phyloP scores from a whole-genome alignment of 345 rosid species.

The Citrus unshiu region DNA sequence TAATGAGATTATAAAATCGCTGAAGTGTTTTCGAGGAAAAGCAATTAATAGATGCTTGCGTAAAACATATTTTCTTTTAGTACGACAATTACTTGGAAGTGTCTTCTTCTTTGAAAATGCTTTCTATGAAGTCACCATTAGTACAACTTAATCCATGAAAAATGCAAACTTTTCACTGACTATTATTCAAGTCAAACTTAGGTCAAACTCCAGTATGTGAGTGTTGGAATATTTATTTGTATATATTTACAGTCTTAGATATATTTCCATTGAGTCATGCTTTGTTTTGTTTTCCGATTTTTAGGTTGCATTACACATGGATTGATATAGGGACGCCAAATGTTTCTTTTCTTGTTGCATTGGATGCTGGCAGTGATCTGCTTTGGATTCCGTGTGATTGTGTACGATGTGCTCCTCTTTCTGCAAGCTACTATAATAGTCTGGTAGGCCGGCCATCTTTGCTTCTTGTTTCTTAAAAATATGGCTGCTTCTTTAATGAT shows the following conservation, averaged over 20 bases:
- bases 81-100: background rate
- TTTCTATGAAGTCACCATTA: background rate
- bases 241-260: background rate
- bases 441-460: slow-evolving; percentile 47
- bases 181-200: background rate
- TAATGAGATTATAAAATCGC: too few species aligned
- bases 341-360: slow-evolving; percentile 78
- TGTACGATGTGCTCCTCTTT: slow-evolving; percentile 69
- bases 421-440: slow-evolving; percentile 54
- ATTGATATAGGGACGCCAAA: slow-evolving; percentile 77
- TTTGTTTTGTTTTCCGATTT: background rate
- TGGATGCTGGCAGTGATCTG: slow-evolving; percentile 81
- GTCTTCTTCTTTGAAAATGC: background rate
- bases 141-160: background rate
- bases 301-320: slow-evolving; percentile 83
- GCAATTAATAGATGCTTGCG: background rate
- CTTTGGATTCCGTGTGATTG: slow-evolving; percentile 94
- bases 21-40: background rate
- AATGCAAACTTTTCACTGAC: background rate
- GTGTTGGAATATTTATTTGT: background rate
- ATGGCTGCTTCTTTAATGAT: background rate
- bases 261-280: background rate
- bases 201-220: background rate
- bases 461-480: background rate
- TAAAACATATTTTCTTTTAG: background rate